A percentile compares a stretch with the other conserved stretches of the same genome.
These are phyloP conservation scores for Ophiostoma triangulosporum DNA, from an alignment of 2,329 filamentous ascomycete species.

Conservation along the genomic window DNA sequence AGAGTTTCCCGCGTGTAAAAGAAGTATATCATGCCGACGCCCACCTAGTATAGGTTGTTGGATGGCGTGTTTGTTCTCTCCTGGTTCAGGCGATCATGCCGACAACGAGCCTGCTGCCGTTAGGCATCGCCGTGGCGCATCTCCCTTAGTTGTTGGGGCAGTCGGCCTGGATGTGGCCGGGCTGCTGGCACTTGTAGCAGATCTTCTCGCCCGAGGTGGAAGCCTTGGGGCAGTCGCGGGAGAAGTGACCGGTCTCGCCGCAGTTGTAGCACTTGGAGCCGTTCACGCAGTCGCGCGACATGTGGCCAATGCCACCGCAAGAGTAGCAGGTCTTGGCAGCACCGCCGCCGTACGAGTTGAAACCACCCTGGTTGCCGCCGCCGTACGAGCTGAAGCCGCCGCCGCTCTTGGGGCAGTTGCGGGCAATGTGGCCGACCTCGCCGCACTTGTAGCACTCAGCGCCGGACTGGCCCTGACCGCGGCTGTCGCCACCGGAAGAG, in stretches of 20 bases:
- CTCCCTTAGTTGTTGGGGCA: constrained; percentile 65
- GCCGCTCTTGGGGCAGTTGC: constrained; percentile 64
- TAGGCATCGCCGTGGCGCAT: background rate
- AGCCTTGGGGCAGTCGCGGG: constrained; percentile 91
- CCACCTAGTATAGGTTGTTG: constrained; percentile 9
- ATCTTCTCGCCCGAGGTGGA: constrained; percentile 78
- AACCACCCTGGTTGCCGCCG: constrained; percentile 29
- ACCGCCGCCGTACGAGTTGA: constrained; percentile 17
- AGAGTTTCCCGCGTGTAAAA: constrained; percentile 17
- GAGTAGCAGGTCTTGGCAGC: constrained; percentile 82
- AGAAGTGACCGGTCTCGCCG: constrained; percentile 84
- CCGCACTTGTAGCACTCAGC: constrained; percentile 98
- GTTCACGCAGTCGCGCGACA: constrained; percentile 93
- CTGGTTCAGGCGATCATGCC: constrained; percentile 8
- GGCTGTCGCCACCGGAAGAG: constrained; percentile 24
- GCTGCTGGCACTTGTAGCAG: constrained; percentile 88
- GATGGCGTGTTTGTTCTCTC: constrained; percentile 11
- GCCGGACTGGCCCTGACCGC: constrained; percentile 28
- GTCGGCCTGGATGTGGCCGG: constrained; percentile 81
- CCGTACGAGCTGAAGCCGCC: constrained; percentile 31
- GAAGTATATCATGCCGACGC: constrained; percentile 17
- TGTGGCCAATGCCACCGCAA: constrained; percentile 92
- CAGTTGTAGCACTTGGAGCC: constrained; percentile 99
- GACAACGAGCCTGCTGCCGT: constrained; percentile 10
- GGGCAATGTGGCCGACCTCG: constrained; percentile 90